Base-by-base conservation (phyloP, 2,329 filamentous ascomycete genomes). In the Cephalotrichum gorgonifer region DNA sequence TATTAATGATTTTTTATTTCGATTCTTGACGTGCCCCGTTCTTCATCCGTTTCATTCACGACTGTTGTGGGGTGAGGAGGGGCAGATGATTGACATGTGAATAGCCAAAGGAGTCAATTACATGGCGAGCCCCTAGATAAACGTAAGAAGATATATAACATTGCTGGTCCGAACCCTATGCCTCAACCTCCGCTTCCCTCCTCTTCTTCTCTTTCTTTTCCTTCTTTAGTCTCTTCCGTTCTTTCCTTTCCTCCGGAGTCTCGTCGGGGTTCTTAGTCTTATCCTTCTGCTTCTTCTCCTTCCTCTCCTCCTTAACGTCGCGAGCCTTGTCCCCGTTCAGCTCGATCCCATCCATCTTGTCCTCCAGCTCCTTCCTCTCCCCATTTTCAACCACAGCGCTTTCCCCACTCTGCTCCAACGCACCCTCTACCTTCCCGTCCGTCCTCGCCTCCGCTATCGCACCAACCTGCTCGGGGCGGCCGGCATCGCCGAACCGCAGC, bases 181-280 rank as follows among this genome's bases (percentile, higher is more conserved):
- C 27, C 17, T 20, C 43, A 28, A 20, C 43, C 26, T 20, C 26
- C 27, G 4, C 23, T 25, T 41, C 46, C 17, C 15, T 25, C 38
- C 25, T 42, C 38, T 30, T 48, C 38, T n/a, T 35, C 25, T 28
- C 27, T 22, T 23, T 45, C 35, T 22, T 50, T 15, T 25, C 33
- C 4, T 27, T 26, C 35, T 27, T 43, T 39, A n/a, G 8, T 31
- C 25, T 27, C 25, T 17, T 42, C n/a, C 20, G 25, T 23, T 28
- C 27, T 22, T 23, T 39, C 35, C 25, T 44, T n/a, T 33, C 28
- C 4, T 26, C 33, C 39, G n/a, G 27, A 9, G 33, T 6, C 33
- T 39, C 57, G 54, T 55, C 57, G 55, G 58, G 58, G 15, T 57
- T 59, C 23, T 44, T 30, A 28, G 28, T 25, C 41, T 50, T 27